phyloP scores from a whole-genome alignment of 257 asterid species.

The Paulownia fortunei region DNA sequence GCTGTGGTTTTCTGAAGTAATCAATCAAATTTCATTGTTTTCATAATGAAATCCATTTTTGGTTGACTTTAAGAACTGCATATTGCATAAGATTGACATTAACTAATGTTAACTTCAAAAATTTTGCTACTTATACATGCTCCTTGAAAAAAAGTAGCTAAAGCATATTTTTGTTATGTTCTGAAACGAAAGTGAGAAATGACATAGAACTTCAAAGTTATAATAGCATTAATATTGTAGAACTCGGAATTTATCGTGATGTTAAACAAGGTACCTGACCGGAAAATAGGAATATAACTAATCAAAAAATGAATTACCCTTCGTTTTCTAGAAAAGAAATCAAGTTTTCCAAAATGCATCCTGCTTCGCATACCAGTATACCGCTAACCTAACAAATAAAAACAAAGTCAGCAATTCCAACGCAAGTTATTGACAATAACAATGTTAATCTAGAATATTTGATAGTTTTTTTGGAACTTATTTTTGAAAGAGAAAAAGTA shows the following conservation, averaged over 20 bases:
- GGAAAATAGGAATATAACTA: constrained; percentile 4
- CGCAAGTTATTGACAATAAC: constrained; percentile 15
- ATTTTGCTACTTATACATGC: constrained; percentile 7
- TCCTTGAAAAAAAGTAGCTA: not conserved
- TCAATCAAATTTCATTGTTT: not conserved
- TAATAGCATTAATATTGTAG: not conserved
- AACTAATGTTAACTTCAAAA: not conserved
- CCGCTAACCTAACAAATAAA: constrained; percentile 71
- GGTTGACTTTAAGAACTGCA: constrained; percentile 10
- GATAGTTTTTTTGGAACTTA: not conserved
- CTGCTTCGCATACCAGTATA: constrained; percentile 96
- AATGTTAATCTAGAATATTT: constrained; percentile 6
- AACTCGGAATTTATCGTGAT: constrained; percentile 7
- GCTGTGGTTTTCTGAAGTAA: not conserved
- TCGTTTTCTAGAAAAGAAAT: constrained; percentile 81
- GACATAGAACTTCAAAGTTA: constrained; percentile 18
- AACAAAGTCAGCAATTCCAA: constrained; percentile 35
- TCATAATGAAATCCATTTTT: not conserved
- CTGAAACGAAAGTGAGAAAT: not conserved
- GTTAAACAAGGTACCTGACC: constrained; percentile 23
- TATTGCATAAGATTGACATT: not conserved
- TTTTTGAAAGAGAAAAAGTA: constrained; percentile 2
- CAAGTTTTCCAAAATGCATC: constrained; percentile 98
- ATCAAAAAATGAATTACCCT: constrained; percentile 60
- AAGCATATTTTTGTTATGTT: not conserved